These are phyloP conservation scores for Mycosphaerella sp. DNA, from an alignment of 2,329 filamentous ascomycete species.

Conservation along the genomic window DNA sequence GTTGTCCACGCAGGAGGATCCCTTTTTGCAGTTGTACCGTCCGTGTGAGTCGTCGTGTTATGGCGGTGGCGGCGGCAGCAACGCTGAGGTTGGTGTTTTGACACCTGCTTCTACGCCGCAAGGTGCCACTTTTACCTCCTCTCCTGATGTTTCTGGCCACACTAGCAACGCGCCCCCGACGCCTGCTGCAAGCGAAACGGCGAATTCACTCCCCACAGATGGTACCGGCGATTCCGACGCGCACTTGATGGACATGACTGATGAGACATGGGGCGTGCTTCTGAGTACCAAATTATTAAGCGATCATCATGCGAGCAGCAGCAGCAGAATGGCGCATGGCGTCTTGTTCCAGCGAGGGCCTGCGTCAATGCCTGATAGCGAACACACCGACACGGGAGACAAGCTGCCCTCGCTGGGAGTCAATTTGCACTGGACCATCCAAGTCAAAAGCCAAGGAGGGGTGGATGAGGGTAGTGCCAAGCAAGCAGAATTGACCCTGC, in stretches of 20 bases:
- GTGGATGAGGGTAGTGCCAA: slow-evolving; percentile 32
- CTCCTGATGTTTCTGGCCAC: slow-evolving; percentile 26
- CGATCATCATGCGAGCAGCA: slow-evolving; percentile 32
- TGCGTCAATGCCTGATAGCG: not conserved
- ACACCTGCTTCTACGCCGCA: slow-evolving; percentile 63
- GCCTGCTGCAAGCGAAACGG: slow-evolving; percentile 43
- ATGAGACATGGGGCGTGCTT: slow-evolving; percentile 70
- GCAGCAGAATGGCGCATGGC: slow-evolving; percentile 37
- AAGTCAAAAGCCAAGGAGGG: slow-evolving; percentile 35
- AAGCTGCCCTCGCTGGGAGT: slow-evolving; percentile 33
- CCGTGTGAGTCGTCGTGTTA: slow-evolving; percentile 9
- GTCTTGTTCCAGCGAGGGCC: slow-evolving; percentile 39
- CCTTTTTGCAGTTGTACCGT: slow-evolving; percentile 19
- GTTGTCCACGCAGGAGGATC: slow-evolving; percentile 18
- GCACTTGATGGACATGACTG: slow-evolving; percentile 63
- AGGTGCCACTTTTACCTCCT: slow-evolving; percentile 25
- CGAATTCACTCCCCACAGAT: slow-evolving; percentile 38
- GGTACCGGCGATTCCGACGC: slow-evolving; percentile 52
- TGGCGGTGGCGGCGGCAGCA: slow-evolving; percentile 22
- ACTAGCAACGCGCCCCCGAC: slow-evolving; percentile 35
- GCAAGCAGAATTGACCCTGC: slow-evolving; percentile 54
- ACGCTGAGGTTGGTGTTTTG: slow-evolving; percentile 32
- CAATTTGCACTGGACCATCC: slow-evolving; percentile 43
- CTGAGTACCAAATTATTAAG: slow-evolving; percentile 40
- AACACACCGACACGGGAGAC: slow-evolving; percentile 3